These are phyloP conservation scores for Nakazawaea pomicola DNA, from an alignment of 805 yeast genomes.

Conservation along the genomic window DNA sequence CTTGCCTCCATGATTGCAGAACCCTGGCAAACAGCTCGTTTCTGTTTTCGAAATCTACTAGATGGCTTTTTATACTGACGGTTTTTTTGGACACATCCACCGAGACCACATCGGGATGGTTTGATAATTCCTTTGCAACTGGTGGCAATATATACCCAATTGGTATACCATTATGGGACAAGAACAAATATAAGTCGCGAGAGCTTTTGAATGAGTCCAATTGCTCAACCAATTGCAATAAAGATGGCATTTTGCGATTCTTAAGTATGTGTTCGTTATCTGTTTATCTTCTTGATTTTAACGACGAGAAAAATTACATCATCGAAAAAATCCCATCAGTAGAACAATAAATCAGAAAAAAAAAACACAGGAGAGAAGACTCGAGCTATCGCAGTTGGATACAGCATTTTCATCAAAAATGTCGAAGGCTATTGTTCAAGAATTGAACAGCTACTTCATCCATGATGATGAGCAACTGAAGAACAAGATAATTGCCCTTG, in stretches of 20 bases:
- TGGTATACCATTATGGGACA: slow-evolving; percentile 30
- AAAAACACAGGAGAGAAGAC: too few relatives aligned
- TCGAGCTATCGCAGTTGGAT: too few relatives aligned
- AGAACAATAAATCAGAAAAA: not conserved
- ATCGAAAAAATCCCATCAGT: not conserved
- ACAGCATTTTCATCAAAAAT: too few relatives aligned
- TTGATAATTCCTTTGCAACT: slow-evolving; percentile 25
- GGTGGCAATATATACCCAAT: slow-evolving; percentile 35
- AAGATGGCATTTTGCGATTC: slow-evolving; percentile 6
- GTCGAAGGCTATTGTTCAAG: not conserved
- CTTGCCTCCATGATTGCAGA: slow-evolving; percentile 36
- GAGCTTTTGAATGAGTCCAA: slow-evolving; percentile 17
- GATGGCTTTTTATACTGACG: slow-evolving; percentile 24
- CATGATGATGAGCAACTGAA: slow-evolving; percentile 1
- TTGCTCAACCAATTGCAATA: slow-evolving; percentile 16
- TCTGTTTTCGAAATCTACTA: slow-evolving; percentile 36
- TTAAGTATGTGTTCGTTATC: not conserved
- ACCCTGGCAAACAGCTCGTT: slow-evolving; percentile 34
- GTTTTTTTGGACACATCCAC: slow-evolving; percentile 23
- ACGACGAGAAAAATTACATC: not conserved
- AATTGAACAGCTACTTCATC: slow-evolving; percentile 15
- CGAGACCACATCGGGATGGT: slow-evolving; percentile 17
- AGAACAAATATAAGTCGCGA: slow-evolving; percentile 25
- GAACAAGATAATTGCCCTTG: not conserved
- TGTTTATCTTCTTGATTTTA: not conserved